Evolutionary conservation across 257 asterid genomes (phyloP).

Genomic region (Salvia miltiorrhiza): DNA sequence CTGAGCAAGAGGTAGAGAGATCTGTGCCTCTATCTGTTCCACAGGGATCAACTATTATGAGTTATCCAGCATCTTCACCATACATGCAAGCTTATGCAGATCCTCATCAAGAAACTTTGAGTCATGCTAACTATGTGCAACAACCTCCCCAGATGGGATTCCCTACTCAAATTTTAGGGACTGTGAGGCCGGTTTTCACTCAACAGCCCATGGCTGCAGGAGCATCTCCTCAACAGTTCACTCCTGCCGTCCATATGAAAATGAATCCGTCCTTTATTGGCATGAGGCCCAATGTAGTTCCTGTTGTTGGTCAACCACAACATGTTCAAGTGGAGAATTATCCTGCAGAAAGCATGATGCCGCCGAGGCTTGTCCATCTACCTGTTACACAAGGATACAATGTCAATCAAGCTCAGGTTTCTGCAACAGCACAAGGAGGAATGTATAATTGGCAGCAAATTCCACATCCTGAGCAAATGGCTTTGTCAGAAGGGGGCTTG

Average conservation of each 20-base stretch:
- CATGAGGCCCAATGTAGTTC: constrained; percentile 49
- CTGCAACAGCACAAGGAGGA: constrained; percentile 47
- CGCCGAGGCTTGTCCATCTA: constrained; percentile 55
- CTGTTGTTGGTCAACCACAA: constrained; percentile 48
- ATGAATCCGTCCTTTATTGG: constrained; percentile 59
- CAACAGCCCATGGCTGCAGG: constrained; percentile 51
- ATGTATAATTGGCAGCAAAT: constrained; percentile 64
- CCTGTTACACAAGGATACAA: constrained; percentile 60
- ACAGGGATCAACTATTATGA: constrained; percentile 43
- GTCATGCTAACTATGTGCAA: constrained; percentile 52
- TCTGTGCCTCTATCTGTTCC: constrained; percentile 38
- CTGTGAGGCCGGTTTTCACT: constrained; percentile 46
- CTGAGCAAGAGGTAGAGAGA: constrained; percentile 53
- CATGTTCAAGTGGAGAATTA: constrained; percentile 57
- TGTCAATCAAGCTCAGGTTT: constrained; percentile 46
- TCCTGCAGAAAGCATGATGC: constrained; percentile 45
- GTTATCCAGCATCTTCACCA: constrained; percentile 50
- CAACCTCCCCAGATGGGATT: constrained; percentile 65
- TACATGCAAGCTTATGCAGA: constrained; percentile 52
- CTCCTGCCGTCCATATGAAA: constrained; percentile 62
- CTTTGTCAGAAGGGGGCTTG: constrained; percentile 37
- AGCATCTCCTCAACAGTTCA: constrained; percentile 54
- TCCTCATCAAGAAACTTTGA: constrained; percentile 51
- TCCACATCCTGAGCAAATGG: constrained; percentile 50
- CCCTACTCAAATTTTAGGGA: constrained; percentile 56